Evolutionary conservation across 2,329 filamentous ascomycete genomes (phyloP).

Genomic region (Coniosporium tulheliwenetii): DNA sequence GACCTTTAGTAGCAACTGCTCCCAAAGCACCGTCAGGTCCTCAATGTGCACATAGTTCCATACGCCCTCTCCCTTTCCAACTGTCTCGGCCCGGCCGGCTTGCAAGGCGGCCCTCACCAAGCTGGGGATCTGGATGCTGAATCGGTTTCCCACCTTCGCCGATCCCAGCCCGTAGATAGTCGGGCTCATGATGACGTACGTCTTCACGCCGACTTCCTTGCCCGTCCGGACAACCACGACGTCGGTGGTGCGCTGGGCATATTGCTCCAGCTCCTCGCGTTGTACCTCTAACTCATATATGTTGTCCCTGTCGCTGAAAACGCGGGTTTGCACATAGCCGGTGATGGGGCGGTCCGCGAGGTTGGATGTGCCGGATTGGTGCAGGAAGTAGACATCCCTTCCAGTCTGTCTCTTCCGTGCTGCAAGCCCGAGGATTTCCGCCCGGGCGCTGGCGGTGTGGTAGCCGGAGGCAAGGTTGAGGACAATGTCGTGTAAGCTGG

Average conservation of each 20-base stretch:
- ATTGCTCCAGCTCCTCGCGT: conserved; percentile 20
- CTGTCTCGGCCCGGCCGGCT: conserved; percentile 14
- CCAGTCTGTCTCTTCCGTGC: conserved; percentile 20
- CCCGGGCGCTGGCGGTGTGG: conserved; percentile 21
- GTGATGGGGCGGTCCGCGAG: conserved; percentile 26
- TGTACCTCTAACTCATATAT: conserved; percentile 25
- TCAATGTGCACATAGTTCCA: conserved; percentile 31
- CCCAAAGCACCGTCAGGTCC: conserved; percentile 28
- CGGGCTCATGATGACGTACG: conserved; percentile 30
- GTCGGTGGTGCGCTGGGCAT: conserved; percentile 29
- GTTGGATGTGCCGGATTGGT: conserved; percentile 29
- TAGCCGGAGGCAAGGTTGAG: conserved; percentile 27
- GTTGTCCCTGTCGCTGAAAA: conserved; percentile 27
- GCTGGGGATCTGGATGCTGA: conserved; percentile 23
- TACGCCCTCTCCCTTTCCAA: conserved; percentile 21
- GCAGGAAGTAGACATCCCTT: conserved; percentile 22
- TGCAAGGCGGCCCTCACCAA: conserved; percentile 16
- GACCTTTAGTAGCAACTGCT: conserved; percentile 18
- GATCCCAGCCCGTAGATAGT: conserved; percentile 31
- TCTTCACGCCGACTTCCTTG: conserved; percentile 23
- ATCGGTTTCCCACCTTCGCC: conserved; percentile 23
- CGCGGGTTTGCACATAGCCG: conserved; percentile 12
- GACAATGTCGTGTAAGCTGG: conserved; percentile 13
- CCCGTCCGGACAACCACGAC: conserved; percentile 26
- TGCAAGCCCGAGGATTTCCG: conserved; percentile 27